Evolutionary conservation across 2,329 filamentous ascomycete genomes (phyloP).

Genomic region (Didymella pinodella): DNA sequence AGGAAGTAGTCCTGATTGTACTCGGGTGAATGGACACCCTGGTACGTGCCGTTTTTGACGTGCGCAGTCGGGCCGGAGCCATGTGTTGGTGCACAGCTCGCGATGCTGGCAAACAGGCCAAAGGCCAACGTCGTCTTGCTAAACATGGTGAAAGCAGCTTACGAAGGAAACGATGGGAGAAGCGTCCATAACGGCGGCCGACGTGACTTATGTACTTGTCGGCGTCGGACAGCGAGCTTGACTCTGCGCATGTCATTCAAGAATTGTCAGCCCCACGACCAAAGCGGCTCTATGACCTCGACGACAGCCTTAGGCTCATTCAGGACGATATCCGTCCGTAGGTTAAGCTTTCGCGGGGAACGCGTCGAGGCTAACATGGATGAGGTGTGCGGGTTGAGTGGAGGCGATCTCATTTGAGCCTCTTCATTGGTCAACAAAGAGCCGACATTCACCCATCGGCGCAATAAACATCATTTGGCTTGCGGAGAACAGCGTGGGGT

Average conservation of each 20-base stretch:
- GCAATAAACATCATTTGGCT: constrained; percentile 1
- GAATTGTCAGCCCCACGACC: constrained; percentile 8
- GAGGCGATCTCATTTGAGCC: not conserved
- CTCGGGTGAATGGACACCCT: constrained; percentile 48
- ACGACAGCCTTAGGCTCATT: constrained; percentile 9
- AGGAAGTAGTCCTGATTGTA: constrained; percentile 58
- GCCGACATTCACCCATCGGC: constrained; percentile 19
- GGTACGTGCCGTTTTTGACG: constrained; percentile 56
- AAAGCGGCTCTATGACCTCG: constrained; percentile 3
- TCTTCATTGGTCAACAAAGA: constrained; percentile 10
- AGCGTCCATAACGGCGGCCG: not conserved
- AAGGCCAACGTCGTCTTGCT: constrained; percentile 22
- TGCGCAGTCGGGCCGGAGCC: constrained; percentile 42
- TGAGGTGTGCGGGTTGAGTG: constrained; percentile 5
- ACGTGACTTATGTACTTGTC: constrained; percentile 9
- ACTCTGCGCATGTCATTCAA: constrained; percentile 2
- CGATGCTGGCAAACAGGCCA: constrained; percentile 26
- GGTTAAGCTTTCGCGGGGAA: constrained; percentile 19
- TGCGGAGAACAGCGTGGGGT: constrained; percentile 11
- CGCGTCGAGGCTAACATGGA: constrained; percentile 8
- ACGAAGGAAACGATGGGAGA: constrained; percentile 48
- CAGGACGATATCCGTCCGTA: not conserved
- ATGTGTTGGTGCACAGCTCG: constrained; percentile 17
- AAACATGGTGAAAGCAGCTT: constrained; percentile 24
- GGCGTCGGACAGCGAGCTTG: not conserved